These are phyloP conservation scores for Sporopachydermia lactativora DNA, from an alignment of 805 yeast genomes.

Conservation along the genomic window DNA sequence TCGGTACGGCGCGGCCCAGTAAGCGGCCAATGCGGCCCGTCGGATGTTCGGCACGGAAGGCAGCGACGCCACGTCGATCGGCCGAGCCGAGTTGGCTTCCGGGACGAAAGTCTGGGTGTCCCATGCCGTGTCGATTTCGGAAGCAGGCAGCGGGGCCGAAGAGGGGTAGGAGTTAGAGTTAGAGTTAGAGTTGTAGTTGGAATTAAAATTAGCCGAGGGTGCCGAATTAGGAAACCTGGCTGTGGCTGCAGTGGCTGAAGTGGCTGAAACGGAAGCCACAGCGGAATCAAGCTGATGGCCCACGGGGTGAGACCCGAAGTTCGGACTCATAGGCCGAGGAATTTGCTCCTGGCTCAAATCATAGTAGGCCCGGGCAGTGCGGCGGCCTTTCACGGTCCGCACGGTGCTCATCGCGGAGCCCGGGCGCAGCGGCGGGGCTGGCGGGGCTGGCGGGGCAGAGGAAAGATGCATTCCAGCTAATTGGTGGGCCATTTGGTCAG, in stretches of 20 bases:
- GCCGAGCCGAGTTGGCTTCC: constrained; percentile 5
- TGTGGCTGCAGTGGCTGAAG: no score
- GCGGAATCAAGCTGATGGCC: no score
- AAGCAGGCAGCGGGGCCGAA: neutral
- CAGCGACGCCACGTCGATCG: constrained; percentile 11
- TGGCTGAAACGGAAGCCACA: no score
- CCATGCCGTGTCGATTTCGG: constrained; percentile 4
- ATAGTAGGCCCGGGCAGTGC: neutral
- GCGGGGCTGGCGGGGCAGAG: no score
- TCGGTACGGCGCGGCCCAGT: constrained; percentile 33
- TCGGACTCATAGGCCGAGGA: neutral
- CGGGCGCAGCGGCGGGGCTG: no score
- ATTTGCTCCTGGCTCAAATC: neutral
- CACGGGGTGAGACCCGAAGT: neutral
- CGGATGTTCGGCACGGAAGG: constrained; percentile 26
- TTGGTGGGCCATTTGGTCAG: no score
- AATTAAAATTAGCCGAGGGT: no score
- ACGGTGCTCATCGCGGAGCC: neutral
- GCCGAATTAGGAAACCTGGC: no score
- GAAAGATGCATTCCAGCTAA: no score
- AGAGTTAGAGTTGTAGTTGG: no score
- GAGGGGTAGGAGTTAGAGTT: neutral
- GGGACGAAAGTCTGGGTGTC: constrained; percentile 6
- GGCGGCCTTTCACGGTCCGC: neutral
- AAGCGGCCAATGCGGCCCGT: constrained; percentile 18